Percentiles rank a stretch among this genome's conserved stretches.
Evolutionary conservation across 106 monocot genomes (phyloP).

Genomic region (Acanthochlamys bracteata): DNA sequence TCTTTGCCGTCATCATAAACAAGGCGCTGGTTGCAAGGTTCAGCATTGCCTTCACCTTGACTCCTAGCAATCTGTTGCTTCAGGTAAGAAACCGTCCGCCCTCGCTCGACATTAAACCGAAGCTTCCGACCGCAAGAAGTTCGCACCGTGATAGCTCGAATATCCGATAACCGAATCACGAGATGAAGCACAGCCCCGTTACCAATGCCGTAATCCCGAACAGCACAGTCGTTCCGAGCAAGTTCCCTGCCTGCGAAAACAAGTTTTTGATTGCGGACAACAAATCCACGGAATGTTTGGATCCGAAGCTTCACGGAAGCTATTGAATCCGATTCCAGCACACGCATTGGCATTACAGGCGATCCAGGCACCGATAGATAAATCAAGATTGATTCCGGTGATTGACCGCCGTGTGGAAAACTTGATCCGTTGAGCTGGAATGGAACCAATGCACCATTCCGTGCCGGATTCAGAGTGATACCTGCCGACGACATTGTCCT

Average conservation of each 20-base stretch:
- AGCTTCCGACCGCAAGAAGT: constrained; percentile 34
- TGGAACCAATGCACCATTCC: background rate
- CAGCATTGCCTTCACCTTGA: constrained; percentile 9
- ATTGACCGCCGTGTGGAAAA: background rate
- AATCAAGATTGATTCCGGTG: constrained; percentile 32
- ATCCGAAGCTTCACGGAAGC: constrained; percentile 55
- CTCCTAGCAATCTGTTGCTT: constrained; percentile 37
- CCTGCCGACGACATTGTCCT: constrained; percentile 1
- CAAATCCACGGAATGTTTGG: constrained; percentile 37
- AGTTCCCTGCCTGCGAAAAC: constrained; percentile 50
- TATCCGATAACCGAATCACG: constrained; percentile 31
- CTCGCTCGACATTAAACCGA: constrained; percentile 25
- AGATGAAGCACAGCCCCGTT: constrained; percentile 48
- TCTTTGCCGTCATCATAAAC: constrained; percentile 44
- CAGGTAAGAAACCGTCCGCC: constrained; percentile 29
- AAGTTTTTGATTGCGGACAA: constrained; percentile 39
- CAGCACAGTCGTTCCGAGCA: constrained; percentile 29
- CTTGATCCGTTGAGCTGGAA: background rate
- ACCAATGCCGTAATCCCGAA: constrained; percentile 43
- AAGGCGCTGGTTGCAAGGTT: constrained; percentile 26
- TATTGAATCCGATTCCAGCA: constrained; percentile 45
- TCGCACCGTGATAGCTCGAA: constrained; percentile 32
- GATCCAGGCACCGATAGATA: constrained; percentile 38
- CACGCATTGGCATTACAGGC: constrained; percentile 37
- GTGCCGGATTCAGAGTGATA: background rate